Conservation (phyloP, 1,139 yeast genomes). For the Arxiozyma heterogenica region DNA sequence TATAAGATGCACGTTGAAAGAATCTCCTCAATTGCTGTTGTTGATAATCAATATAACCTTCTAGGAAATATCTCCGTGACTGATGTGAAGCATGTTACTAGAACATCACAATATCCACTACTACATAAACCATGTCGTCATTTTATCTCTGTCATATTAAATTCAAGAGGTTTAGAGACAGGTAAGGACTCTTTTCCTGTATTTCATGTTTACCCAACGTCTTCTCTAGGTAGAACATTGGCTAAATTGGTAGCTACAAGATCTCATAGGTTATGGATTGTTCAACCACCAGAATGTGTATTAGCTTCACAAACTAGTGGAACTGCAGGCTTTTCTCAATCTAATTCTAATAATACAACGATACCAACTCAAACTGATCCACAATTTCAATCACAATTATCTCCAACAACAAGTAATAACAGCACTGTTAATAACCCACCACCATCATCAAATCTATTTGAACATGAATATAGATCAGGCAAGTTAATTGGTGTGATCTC, state of each 20-base stretch:
- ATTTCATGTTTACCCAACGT: constrained; percentile 74
- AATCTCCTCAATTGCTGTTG: constrained; percentile 89
- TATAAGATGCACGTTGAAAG: constrained; percentile 75
- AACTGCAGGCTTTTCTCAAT: not conserved
- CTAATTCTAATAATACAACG: constrained; percentile 1
- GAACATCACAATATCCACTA: constrained; percentile 73
- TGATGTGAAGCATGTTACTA: constrained; percentile 80
- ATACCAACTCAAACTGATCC: constrained; percentile 9
- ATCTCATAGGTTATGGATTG: constrained; percentile 90
- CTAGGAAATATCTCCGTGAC: constrained; percentile 91
- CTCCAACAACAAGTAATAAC: constrained; percentile 4
- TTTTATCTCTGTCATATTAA: constrained; percentile 76
- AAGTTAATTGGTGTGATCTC: constrained; percentile 84
- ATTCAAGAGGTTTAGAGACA: constrained; percentile 72
- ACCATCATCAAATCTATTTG: constrained; percentile 26
- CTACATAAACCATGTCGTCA: constrained; percentile 77
- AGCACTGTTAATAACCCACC: constrained; percentile 1
- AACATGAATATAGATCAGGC: constrained; percentile 50
- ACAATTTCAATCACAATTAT: constrained; percentile 4
- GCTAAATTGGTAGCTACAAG: constrained; percentile 94
- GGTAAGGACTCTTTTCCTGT: constrained; percentile 95
- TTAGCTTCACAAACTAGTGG: constrained; percentile 6
- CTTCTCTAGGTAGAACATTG: constrained; percentile 78
- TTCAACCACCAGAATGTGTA: constrained; percentile 41
- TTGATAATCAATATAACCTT: constrained; percentile 64